Conservation (phyloP, 2,329 filamentous ascomycete species). For the Penicillium psychrosexuale region DNA sequence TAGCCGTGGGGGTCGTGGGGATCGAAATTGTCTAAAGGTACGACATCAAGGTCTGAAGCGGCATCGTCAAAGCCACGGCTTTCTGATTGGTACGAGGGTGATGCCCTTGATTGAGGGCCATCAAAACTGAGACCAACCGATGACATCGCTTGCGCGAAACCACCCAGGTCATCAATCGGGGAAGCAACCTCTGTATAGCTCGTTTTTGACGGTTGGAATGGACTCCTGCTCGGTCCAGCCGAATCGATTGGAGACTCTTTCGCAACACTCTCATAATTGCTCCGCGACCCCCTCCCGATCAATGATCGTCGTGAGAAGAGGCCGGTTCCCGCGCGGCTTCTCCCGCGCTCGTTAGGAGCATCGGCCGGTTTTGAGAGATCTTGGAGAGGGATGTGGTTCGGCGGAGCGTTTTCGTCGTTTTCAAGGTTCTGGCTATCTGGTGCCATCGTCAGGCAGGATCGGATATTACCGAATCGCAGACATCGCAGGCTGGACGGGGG, state of each 20-base stretch:
- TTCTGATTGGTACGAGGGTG: conserved; percentile 12
- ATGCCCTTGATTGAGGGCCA: conserved; percentile 18
- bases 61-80: conserved; percentile 26
- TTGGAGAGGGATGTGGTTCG: conserved; percentile 64
- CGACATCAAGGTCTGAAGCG: conserved; percentile 29
- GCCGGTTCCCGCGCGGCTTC: conserved; percentile 40
- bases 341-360: conserved; percentile 29
- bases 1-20: conserved; percentile 52
- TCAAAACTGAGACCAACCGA: conserved; percentile 44
- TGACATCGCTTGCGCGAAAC: conserved; percentile 44
- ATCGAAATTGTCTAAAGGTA: conserved; percentile 29
- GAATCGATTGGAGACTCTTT: conserved; percentile 48
- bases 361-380: conserved; percentile 51
- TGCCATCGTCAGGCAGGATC: conserved; percentile 40
- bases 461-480: conserved; percentile 36
- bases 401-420: conserved; percentile 26
- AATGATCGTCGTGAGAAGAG: conserved; percentile 44
- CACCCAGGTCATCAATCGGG: conserved; percentile 36
- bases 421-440: conserved; percentile 35
- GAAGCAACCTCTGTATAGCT: conserved; percentile 28
- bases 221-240: conserved; percentile 21
- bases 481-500: conserved; percentile 35
- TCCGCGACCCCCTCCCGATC: conserved; percentile 39
- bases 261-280: conserved; percentile 53
- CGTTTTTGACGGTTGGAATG: conserved; percentile 19